Evolutionary conservation across 2,329 filamentous ascomycete genomes (phyloP), one percentile per base, ranked within the genome.

Genomic region (Exophiala calicioides): DNA sequence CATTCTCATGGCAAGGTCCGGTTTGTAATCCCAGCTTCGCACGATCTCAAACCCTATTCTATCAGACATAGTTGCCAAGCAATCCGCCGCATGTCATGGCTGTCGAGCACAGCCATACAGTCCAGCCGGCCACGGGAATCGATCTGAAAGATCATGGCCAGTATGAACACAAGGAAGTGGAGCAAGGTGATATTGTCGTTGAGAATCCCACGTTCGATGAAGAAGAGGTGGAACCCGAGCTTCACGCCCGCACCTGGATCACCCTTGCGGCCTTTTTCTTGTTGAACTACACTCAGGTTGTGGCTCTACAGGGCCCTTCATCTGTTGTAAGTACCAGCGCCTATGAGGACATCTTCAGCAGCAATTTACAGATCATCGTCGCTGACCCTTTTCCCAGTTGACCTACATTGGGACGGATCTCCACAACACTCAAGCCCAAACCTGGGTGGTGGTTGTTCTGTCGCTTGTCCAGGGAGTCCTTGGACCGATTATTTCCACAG

Each of bases 391-490:
- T 5, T 31, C 19, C 24, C 38, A 47, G 44, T 29, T 47, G 27
- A 32, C 36, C 15, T 41, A 41, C 36, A 47, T 47, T 20, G 44
- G 36, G n/a, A 34, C 34, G 2, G 37, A 38, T 16, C 36, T 41
- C 44, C 20, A 56, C 19, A 42, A 51, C 35, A 15, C 53, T 16
- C 20, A 45, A 18, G 33, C 47, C 19, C 38, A 55, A 15, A 55
- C 52, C 8, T 57, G 54, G 54, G 33, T 57, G 5, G 44, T 52
- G 10, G 55, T 52, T 21, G 44, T 48, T 4, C 27, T 57, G 13
- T 52, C 54, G 15, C 52, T 57, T 27, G 54, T 57, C 3, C 54
- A 57, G 44, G 54, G 48, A 8, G 54, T 57, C 7, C 38, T 57
- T 3, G 44, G 52, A 3, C 54, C 54, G 4, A 29, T 57, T 27